A percentile compares a stretch with the other conserved stretches of the same genome.
Evolutionary conservation across 2,329 filamentous ascomycete genomes (phyloP).

Genomic region (Aspergillus quadricinctus): DNA sequence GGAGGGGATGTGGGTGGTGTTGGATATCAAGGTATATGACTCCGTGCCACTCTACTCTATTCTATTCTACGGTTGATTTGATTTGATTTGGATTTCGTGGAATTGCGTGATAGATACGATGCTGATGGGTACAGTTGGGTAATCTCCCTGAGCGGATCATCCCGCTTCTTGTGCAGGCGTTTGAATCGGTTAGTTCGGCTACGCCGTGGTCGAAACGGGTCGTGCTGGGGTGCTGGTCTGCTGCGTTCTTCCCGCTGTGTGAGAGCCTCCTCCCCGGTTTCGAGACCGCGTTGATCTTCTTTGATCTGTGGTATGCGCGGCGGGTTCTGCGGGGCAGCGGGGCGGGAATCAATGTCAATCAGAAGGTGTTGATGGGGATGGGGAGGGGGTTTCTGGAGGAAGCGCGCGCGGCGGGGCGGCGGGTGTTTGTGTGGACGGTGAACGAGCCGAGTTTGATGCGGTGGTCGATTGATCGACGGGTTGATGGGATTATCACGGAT

Average conservation of each 20-base stretch:
- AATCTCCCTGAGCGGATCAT: slow-evolving; percentile 63
- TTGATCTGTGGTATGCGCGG: slow-evolving; percentile 56
- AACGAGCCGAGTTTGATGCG: slow-evolving; percentile 76
- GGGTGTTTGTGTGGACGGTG: slow-evolving; percentile 79
- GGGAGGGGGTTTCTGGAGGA: slow-evolving; percentile 64
- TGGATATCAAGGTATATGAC: slow-evolving; percentile 79
- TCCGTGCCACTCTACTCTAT: neutral
- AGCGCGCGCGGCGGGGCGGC: slow-evolving; percentile 52
- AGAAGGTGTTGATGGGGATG: slow-evolving; percentile 62
- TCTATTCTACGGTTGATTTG: neutral
- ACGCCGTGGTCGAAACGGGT: slow-evolving; percentile 68
- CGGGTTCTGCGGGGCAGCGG: slow-evolving; percentile 62
- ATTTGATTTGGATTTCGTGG: too few relatives aligned
- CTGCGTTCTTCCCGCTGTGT: slow-evolving; percentile 64
- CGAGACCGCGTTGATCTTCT: slow-evolving; percentile 39
- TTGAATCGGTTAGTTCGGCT: slow-evolving; percentile 48
- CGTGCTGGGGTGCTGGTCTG: slow-evolving; percentile 77
- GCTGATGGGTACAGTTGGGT: slow-evolving; percentile 20
- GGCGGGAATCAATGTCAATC: slow-evolving; percentile 67
- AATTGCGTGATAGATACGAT: neutral
- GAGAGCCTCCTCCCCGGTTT: slow-evolving; percentile 47
- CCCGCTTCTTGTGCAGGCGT: slow-evolving; percentile 59
- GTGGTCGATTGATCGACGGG: slow-evolving; percentile 63
- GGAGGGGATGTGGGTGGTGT: slow-evolving; percentile 70
- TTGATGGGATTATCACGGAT: slow-evolving; percentile 85